Conservation (phyloP, 192 early-diverging fungal species). For the Rhizophagus sp. region DNA sequence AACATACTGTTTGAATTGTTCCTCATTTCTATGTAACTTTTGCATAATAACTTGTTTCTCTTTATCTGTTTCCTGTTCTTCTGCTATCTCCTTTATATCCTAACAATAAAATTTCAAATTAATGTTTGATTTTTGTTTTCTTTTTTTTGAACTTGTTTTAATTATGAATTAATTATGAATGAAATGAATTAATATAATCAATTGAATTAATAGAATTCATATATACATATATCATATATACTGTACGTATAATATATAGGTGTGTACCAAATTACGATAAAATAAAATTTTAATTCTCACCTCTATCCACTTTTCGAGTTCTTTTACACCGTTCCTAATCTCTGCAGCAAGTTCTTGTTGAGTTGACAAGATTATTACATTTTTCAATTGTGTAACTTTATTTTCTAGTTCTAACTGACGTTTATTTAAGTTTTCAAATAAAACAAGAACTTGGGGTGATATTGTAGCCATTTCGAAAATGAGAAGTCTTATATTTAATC, state of each 20-base stretch:
- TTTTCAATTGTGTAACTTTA: constrained; percentile 22
- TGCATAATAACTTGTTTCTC: constrained; percentile 20
- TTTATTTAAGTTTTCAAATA: constrained; percentile 24
- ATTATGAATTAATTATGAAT: too few relatives aligned
- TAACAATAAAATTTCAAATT: neutral
- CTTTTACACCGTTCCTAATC: constrained; percentile 9
- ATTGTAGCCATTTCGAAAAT: constrained; percentile 8
- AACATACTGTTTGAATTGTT: constrained; percentile 24
- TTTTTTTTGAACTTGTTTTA: too few relatives aligned
- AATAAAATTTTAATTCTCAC: neutral
- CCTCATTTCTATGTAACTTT: constrained; percentile 23
- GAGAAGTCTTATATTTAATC: too few relatives aligned
- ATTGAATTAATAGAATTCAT: too few relatives aligned
- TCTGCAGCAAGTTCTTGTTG: constrained; percentile 19
- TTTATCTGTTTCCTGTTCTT: constrained; percentile 31
- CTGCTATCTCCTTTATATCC: constrained; percentile 17
- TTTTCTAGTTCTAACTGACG: constrained; percentile 21
- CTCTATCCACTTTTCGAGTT: constrained; percentile 25
- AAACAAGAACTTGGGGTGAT: neutral
- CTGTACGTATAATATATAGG: too few relatives aligned
- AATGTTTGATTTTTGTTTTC: too few relatives aligned
- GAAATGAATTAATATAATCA: too few relatives aligned
- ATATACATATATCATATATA: too few relatives aligned
- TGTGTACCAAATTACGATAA: too few relatives aligned
- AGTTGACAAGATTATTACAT: constrained; percentile 3